These are phyloP conservation scores for Melampsora larici-populina DNA, from an alignment of 1,284 basidiomycete genomes.

Conservation along the genomic window DNA sequence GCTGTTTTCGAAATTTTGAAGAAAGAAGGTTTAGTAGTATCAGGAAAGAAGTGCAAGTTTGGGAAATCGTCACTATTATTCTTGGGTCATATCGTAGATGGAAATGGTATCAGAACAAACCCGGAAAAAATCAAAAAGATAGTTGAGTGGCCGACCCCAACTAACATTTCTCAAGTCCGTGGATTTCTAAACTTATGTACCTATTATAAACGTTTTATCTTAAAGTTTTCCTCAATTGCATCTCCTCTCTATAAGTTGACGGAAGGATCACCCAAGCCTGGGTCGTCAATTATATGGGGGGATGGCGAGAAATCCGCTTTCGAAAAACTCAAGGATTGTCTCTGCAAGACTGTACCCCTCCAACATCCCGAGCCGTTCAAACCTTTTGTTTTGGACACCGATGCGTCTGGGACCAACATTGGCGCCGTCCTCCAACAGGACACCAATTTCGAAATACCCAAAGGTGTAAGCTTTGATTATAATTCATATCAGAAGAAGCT, in stretches of 20 bases:
- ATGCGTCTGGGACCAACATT: constrained; percentile 2
- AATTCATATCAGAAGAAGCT: no score
- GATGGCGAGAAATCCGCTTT: no score
- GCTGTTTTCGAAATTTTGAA: constrained; percentile 5
- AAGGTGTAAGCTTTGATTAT: no score
- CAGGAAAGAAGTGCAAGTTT: neutral
- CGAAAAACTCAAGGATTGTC: neutral
- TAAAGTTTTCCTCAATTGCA: neutral
- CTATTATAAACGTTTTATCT: constrained; percentile 14
- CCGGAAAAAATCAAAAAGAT: neutral
- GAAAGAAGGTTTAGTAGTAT: no score
- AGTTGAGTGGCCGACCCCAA: no score
- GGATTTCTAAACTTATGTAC: no score
- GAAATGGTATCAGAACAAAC: neutral
- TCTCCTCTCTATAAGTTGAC: constrained; percentile 4
- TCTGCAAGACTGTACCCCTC: neutral
- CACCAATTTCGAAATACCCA: neutral
- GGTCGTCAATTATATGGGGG: no score
- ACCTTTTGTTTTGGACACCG: no score
- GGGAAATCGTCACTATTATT: neutral
- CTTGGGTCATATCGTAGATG: constrained; percentile 8
- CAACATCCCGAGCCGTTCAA: constrained; percentile 13
- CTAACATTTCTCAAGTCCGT: no score
- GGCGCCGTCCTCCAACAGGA: constrained; percentile 26
- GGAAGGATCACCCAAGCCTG: neutral